Conservation (phyloP, 2,329 filamentous ascomycete genomes). For the Apiospora hydei region DNA sequence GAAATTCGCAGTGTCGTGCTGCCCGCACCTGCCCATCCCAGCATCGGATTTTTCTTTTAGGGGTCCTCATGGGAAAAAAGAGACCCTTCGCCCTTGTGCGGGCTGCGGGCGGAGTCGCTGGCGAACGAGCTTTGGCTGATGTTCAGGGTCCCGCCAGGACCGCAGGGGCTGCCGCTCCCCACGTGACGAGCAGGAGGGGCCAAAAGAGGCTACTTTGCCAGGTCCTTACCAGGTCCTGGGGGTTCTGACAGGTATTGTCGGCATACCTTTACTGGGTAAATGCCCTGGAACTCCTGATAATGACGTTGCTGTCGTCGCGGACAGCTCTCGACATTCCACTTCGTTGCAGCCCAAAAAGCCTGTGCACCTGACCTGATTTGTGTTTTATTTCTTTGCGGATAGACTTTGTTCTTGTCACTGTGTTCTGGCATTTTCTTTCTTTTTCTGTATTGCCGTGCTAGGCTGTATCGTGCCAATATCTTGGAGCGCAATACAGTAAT, state of each 20-base stretch:
- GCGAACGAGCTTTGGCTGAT: not conserved
- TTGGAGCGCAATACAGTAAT: too few relatives aligned
- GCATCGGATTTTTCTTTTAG: constrained; percentile 5
- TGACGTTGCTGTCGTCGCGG: constrained; percentile 8
- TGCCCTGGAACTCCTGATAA: not conserved
- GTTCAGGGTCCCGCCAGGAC: constrained; percentile 7
- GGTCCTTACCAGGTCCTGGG: not conserved
- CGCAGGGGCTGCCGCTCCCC: not conserved
- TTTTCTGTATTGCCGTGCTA: not conserved
- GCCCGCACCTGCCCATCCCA: constrained; percentile 14
- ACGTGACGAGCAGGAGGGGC: constrained; percentile 20
- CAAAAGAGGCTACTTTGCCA: not conserved
- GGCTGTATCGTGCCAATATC: not conserved
- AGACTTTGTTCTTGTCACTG: not conserved
- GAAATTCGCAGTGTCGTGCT: not conserved
- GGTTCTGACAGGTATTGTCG: not conserved
- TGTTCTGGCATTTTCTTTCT: not conserved
- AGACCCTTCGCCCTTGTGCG: constrained; percentile 22
- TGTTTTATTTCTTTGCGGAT: not conserved
- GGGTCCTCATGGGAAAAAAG: constrained; percentile 6
- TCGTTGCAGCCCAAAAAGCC: not conserved
- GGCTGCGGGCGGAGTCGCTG: not conserved
- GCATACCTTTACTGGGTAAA: constrained; percentile 1
- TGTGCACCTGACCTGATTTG: not conserved
- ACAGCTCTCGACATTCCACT: not conserved